These are phyloP conservation scores for Hypoxylon sp. DNA, from an alignment of 2,329 filamentous ascomycete species.

Conservation along the genomic window DNA sequence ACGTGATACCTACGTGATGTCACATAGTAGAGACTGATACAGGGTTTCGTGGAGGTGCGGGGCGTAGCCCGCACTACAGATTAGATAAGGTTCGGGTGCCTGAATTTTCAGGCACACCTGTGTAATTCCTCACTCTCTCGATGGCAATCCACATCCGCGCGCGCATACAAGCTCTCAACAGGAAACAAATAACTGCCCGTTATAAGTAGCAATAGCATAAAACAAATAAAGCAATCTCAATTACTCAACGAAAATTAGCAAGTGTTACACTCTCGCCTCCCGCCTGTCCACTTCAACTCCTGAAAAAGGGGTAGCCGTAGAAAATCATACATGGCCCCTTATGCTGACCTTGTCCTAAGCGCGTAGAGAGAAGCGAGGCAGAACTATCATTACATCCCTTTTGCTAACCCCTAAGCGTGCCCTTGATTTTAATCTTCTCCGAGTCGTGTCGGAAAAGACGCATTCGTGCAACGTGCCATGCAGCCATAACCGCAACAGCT, in stretches of 20 bases:
- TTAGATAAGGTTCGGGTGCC: too few species aligned
- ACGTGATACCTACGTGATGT: too few species aligned
- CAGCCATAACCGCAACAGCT: background rate
- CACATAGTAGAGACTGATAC: too few species aligned
- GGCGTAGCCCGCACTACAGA: too few species aligned
- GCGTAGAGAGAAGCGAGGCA: constrained; percentile 3
- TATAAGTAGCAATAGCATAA: background rate
- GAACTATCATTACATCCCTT: constrained; percentile 4
- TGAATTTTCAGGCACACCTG: too few species aligned
- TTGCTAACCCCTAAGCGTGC: background rate
- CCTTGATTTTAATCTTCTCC: constrained; percentile 5
- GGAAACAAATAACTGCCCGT: too few species aligned
- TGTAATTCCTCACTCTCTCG: too few species aligned
- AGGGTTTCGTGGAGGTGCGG: too few species aligned
- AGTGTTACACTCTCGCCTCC: background rate
- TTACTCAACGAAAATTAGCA: background rate
- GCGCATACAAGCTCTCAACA: too few species aligned
- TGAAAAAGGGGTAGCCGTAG: background rate
- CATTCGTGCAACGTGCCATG: background rate
- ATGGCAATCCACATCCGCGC: too few species aligned
- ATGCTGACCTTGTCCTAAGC: constrained; percentile 6
- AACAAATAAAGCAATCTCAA: background rate
- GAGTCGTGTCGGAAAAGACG: background rate
- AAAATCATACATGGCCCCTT: constrained; percentile 3
- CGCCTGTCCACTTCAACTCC: background rate